phyloP scores from a whole-genome alignment of 305 asterid species.

The Plantago lanceolata region DNA sequence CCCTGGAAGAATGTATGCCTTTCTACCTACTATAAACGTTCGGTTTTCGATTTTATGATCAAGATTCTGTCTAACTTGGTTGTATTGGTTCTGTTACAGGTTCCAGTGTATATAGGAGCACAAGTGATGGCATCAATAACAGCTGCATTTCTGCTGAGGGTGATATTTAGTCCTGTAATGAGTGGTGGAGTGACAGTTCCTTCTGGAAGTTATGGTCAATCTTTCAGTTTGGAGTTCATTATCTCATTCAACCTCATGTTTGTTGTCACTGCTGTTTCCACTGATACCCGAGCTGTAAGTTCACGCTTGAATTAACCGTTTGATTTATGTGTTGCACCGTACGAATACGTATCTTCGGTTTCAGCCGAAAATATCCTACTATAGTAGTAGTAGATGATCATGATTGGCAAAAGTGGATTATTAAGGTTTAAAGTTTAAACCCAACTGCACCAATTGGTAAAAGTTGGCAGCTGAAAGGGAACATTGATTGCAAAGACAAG shows the following conservation, averaged over 20 bases:
- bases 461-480: conserved; percentile 12
- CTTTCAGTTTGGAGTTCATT: conserved; percentile 77
- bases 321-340: not conserved
- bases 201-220: conserved; percentile 46
- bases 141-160: conserved; percentile 63
- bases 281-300: conserved; percentile 90
- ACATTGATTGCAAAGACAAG: conserved; percentile 25
- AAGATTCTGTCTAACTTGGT: not conserved
- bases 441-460: conserved; percentile 7
- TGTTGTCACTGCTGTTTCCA: conserved; percentile 87
- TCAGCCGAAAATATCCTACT: not conserved
- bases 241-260: conserved; percentile 88
- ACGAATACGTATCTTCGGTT: not conserved
- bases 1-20: conserved; percentile 90
- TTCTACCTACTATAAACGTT: too few relatives aligned
- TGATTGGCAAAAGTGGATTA: too few relatives aligned
- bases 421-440: too few relatives aligned
- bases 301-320: too few relatives aligned
- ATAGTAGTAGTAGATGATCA: too few relatives aligned
- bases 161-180: conserved; percentile 61
- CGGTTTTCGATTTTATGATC: not conserved
- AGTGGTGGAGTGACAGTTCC: conserved; percentile 86
- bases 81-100: conserved; percentile 30
- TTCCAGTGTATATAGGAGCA: conserved; percentile 70
- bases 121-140: conserved; percentile 71